phyloP scores from a whole-genome alignment of 176 grass and related monocot genomes.

The Oryza brachyantha region DNA sequence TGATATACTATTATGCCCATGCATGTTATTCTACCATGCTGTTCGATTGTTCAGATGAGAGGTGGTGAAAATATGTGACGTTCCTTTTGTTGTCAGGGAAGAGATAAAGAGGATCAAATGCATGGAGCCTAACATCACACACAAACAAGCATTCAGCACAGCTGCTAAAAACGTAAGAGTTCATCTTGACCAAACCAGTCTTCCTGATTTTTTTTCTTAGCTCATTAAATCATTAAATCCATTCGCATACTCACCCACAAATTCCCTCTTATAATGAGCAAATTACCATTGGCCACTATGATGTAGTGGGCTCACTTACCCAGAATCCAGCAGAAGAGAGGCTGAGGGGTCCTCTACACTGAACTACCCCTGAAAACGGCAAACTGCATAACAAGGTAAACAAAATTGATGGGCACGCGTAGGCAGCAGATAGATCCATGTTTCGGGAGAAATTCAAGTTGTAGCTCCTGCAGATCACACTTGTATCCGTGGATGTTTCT shows the following conservation, averaged over 20 bases:
- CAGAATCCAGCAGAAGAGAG: constrained; percentile 45
- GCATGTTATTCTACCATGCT: not conserved
- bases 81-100: constrained; percentile 39
- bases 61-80: not conserved
- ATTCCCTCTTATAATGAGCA: not conserved
- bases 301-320: constrained; percentile 65
- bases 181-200: not conserved
- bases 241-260: not conserved
- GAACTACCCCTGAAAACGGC: not conserved
- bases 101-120: constrained; percentile 75
- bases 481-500: not conserved
- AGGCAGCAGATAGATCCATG: not conserved
- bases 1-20: not conserved
- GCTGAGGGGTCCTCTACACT: constrained; percentile 12
- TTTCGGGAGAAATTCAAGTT: not conserved
- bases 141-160: constrained; percentile 68
- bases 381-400: constrained; percentile 5
- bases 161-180: constrained; percentile 63
- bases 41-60: not conserved
- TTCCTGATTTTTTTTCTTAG: not conserved
- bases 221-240: not conserved
- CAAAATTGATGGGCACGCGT: not conserved
- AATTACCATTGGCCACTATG: not conserved
- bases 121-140: constrained; percentile 41
- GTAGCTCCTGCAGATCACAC: constrained; percentile 4